phyloP scores from a whole-genome alignment of 2,329 filamentous ascomycete species.

The Knufia petricola region DNA sequence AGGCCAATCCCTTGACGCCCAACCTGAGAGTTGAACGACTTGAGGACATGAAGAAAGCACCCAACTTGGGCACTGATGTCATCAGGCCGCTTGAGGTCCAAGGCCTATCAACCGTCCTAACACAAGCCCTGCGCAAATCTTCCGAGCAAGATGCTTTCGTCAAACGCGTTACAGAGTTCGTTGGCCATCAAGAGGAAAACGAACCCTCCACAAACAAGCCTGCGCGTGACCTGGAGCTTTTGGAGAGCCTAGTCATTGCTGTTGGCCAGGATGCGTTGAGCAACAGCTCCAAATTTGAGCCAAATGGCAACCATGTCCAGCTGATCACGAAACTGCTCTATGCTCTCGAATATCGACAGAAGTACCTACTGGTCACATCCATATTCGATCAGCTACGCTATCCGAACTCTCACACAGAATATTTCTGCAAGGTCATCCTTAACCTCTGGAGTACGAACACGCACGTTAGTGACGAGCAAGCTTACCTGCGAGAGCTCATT shows the following conservation, averaged over 20 bases:
- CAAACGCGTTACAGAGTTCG: conserved; percentile 55
- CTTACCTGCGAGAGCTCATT: conserved; percentile 80
- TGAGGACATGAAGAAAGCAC: conserved; percentile 61
- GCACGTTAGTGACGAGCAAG: conserved; percentile 61
- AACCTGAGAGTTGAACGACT: conserved; percentile 68
- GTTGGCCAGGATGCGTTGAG: conserved; percentile 62
- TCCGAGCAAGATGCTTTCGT: conserved; percentile 50
- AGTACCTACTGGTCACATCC: conserved; percentile 74
- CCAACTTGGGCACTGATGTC: conserved; percentile 56
- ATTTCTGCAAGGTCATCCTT: conserved; percentile 78
- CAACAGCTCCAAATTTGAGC: conserved; percentile 47
- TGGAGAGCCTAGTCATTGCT: conserved; percentile 77
- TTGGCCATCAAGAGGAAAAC: conserved; percentile 54
- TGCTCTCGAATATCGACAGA: conserved; percentile 63
- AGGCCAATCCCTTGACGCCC: conserved; percentile 62
- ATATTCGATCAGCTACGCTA: conserved; percentile 89
- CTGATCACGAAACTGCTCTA: conserved; percentile 68
- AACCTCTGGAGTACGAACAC: conserved; percentile 71
- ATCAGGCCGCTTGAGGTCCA: conserved; percentile 38
- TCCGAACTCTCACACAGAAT: conserved; percentile 81
- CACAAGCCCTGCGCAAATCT: conserved; percentile 39
- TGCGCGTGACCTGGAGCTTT: conserved; percentile 61
- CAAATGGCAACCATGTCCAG: conserved; percentile 57
- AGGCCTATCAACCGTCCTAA: conserved; percentile 45
- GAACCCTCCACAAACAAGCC: conserved; percentile 57